Evolutionary conservation across 495 filamentous ascomycete species (phyloP), one percentile per base, ranked within the genome.

Genomic region (Aspergillus sparsus): DNA sequence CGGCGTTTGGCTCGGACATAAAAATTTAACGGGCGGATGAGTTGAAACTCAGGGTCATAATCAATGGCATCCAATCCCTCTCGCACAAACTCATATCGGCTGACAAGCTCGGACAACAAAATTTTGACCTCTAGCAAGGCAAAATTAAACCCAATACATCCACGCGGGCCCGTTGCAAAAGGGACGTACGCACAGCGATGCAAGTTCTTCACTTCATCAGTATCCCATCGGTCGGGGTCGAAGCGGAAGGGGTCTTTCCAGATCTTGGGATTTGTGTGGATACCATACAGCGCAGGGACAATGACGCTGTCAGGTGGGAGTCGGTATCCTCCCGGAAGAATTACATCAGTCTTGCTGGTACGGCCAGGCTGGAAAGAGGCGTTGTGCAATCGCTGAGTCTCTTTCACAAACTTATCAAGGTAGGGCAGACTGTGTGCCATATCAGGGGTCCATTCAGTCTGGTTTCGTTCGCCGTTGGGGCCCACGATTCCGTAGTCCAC

Each of bases 91-190:
- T 80, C 64, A 62, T 85, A 86, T 21, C 80, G 70, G 49, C 72
- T 82, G 3, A 85, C 71, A 37, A 85, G 65, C 70, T 83, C 72
- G 5, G 72, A 53, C 58, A 87, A 45, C 31, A 83, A 62, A 1
- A 81, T 68, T 69, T 83, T 83, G 27, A 84, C 74, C 64, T 87
- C 80, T n/a, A 71, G 61, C 47, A 85, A 62, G 0, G 83, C 84
- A 66, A 84, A 81, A 62, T 85, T 85, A 66, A 85, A 85, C 0
- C 82, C 83, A 49, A 85, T 81, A 65, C 82, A 85, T 34, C 69
- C 69, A 3, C 83, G 65, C 3, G 71, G 69, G 0, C 83, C 83
- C 4, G 76, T 73, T 1, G 77, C 82, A 54, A 86, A 85, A 0
- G 82, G 82, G 7, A 79, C 68, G 61, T 85, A 85, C 0, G 76